Base-by-base conservation (phyloP, 768 basidiomycete species). In the Megacollybia marginata region DNA sequence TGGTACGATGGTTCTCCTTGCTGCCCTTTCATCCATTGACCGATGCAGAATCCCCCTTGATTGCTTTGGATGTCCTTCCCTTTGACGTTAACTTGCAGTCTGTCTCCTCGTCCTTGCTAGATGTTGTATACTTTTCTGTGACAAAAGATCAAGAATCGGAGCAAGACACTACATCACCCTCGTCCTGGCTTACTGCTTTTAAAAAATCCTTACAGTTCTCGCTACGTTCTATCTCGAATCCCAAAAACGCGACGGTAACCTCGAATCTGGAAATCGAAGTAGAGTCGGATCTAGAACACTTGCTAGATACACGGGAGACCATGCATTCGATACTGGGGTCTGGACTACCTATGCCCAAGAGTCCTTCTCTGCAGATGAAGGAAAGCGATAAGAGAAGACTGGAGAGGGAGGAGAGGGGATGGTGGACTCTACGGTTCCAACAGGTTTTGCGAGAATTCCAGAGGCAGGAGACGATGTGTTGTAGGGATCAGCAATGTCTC, bases 391-490 rank as follows among this genome's bases (percentile, higher is more conserved):
- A 49, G 23, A 54, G 49, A 10, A 66, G 70, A 36, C 67, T 69
- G 46, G 87, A 88, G 54, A 61, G 82, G 20, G 83, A 86, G 57
- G 83, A 87, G 53, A 70, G 86, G 0, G 82, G 77, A 4, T 88
- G 84, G 83, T 89, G 88, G 87, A 70, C 79, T 11, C 55, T 80
- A 38, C 66, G 83, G 42, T 85, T 87, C 55, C 78, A 79, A 55
- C 75, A 83, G 54, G 76, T 85, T 11, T 62, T 83, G 51, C 61
- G 66, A 10, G 85, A 86, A 59, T 59, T 82, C 5, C 44, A 44
- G 28, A 15, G 44, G 12, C 44, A 44, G 44, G 44, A 44, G 23
- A 28, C 23, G 6, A 6, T 6, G 23, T 28, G 23, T 28, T 28
- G 23, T 28, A 6, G 23, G 6, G 6, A 28, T 28, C 23, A 28